phyloP scores from a whole-genome alignment of 2,329 filamentous ascomycete genomes.

The Coniochaeta ligniaria region DNA sequence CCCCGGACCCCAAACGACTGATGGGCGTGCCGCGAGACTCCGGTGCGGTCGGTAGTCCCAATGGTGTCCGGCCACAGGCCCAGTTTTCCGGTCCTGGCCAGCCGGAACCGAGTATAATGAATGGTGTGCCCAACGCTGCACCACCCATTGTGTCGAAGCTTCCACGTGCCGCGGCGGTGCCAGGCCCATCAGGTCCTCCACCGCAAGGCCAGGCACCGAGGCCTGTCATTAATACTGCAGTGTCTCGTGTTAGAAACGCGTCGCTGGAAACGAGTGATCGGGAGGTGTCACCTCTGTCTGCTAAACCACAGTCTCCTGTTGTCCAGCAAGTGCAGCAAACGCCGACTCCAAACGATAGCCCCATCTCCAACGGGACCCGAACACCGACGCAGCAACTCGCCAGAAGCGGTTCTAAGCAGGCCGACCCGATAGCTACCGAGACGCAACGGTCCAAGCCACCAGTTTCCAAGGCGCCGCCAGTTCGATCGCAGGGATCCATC shows the following conservation, averaged over 20 bases:
- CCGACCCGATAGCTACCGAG: constrained; percentile 20
- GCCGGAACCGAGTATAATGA: constrained; percentile 21
- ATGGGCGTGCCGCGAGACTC: constrained; percentile 28
- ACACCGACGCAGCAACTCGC: constrained; percentile 49
- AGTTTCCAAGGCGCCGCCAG: constrained; percentile 34
- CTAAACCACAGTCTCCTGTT: constrained; percentile 33
- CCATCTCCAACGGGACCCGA: constrained; percentile 51
- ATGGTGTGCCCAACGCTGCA: constrained; percentile 20
- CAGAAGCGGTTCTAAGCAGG: constrained; percentile 30
- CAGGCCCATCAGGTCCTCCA: constrained; percentile 40
- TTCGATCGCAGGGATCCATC: constrained; percentile 55
- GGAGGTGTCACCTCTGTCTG: constrained; percentile 27
- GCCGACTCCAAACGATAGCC: constrained; percentile 34
- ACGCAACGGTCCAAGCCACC: background rate
- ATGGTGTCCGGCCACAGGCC: constrained; percentile 33
- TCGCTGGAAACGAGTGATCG: constrained; percentile 38
- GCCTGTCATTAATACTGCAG: constrained; percentile 33
- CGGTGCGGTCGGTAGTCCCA: constrained; percentile 27
- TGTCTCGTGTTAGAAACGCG: constrained; percentile 36
- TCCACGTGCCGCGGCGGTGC: constrained; percentile 29
- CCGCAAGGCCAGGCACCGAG: constrained; percentile 48
- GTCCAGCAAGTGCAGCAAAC: constrained; percentile 34
- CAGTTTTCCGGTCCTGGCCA: constrained; percentile 1
- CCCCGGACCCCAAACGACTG: constrained; percentile 41
- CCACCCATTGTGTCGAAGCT: constrained; percentile 24